Base-by-base conservation (phyloP, 768 basidiomycete species). In the Galerina marginata region DNA sequence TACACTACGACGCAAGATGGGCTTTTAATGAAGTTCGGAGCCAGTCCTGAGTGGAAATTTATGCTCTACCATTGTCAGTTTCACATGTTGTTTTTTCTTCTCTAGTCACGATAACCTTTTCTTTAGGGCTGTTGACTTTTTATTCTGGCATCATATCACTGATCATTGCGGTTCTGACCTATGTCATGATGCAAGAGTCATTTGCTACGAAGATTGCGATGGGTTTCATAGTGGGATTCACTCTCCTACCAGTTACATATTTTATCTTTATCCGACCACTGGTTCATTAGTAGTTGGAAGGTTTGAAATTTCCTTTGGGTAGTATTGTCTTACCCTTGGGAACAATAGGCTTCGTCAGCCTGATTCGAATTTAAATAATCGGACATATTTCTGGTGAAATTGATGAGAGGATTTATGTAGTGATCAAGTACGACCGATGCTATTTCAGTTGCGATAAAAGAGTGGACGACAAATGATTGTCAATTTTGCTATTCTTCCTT, bases 231-330 rank as follows among this genome's bases (percentile, higher is more conserved):
- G 63, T 64, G 7, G 51, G 20, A 25, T 16, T 63, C 7, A 20
- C 20, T 20, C 20, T 20, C 20, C 15, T 56, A 7, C 66, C 60
- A 0, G 23, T 50, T 9, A 59, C 58, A 16, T 50, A 40, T 20
- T 67, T 60, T 40, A 67, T 67, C 11, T 50, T 67, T 16, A 2
- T 67, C 11, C 53, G 62, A 15, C 51, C 58, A 16, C 3, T 59
- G 3, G 5, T 44, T 4, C 14, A 53, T 20, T 20, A 26, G 16
- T 20, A 23, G 25, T 47, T 26, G n/a, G 39, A 53, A 52, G 14
- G 9, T 10, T 29, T 53, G 2, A 40, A 50, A 6, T 33, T 33
- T 33, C 29, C 29, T 33, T 33, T 4, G 4, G 7, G 29, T 33
- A 33, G 29, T 33, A 33, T 7, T 4, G 29, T 33, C 7, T 33